Base-by-base conservation (phyloP, 192 early-diverging fungal genomes). In the Kickxella alabastrina region DNA sequence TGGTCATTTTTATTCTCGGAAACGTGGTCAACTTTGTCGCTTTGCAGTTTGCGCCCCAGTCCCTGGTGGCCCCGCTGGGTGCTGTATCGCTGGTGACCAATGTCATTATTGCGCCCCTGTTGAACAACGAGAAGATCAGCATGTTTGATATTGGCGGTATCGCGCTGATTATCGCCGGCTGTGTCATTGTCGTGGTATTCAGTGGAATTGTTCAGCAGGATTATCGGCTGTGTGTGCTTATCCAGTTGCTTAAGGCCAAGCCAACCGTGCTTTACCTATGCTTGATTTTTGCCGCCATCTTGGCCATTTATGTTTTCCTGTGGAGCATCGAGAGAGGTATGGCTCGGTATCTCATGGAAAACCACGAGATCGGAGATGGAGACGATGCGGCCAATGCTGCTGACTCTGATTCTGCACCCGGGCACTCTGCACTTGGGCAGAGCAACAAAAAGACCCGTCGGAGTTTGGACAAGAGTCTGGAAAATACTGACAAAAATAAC, bases 21-120 rank as follows among this genome's bases (percentile, higher is more conserved):
- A 91, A 86, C 58, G 64, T 87, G 15, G 54, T 82, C 49, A 83
- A 85, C 56, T 88, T 91, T 49, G 57, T 83, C 17, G 88, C 88
- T 0, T 55, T 91, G 39, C 82, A 88, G 48, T 91, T 88, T 66
- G 89, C 89, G 10, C 83, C 89, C 0, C 89, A 91, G 67, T 91
- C 89, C 6, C 59, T 91, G 26, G 80, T 87, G 8, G 89, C 86
- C 0, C 85, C 89, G 2, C 70, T 91, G n/a, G 85, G 87, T 8
- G 85, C 83, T 13, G 80, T 89, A 10, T 83, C 89, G 0, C 74
- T 91, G n/a, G 87, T 91, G 12, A 80, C 85, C 2, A 91, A 91
- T 46, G 84, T 89, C 27, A 82, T 91, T 39, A 66, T 87, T 14
- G 89, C 89, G 6, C 89, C 89, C 2, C 49, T 86, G 9, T 68